Evolutionary conservation across 768 basidiomycete genomes (phyloP).

Genomic region (Mycena pura): DNA sequence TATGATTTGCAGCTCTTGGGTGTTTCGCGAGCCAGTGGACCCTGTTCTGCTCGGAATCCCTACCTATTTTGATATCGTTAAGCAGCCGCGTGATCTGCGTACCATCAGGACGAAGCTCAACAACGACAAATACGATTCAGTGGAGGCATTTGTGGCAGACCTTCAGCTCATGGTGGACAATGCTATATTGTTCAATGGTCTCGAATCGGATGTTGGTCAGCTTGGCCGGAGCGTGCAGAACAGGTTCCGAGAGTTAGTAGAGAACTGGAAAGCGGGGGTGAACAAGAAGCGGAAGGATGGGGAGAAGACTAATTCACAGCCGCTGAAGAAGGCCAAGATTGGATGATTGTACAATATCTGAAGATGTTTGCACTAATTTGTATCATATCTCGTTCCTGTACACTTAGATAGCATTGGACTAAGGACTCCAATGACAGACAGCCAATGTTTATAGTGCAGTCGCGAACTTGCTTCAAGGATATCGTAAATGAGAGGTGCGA

Average conservation of each 20-base stretch:
- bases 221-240: conserved; percentile 58
- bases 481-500: too few species aligned
- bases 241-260: conserved; percentile 61
- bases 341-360: conserved; percentile 44
- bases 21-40: conserved; percentile 90
- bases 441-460: too few species aligned
- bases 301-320: conserved; percentile 68
- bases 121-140: conserved; percentile 78
- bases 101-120: conserved; percentile 86
- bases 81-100: conserved; percentile 85
- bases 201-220: conserved; percentile 77
- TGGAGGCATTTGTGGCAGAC: conserved; percentile 85
- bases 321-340: conserved; percentile 71
- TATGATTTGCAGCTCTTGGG: conserved; percentile 60
- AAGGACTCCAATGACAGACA: too few species aligned
- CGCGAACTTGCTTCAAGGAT: too few species aligned
- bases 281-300: conserved; percentile 80
- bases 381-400: conserved; percentile 23
- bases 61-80: conserved; percentile 87
- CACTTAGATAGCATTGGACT: conserved; percentile 5
- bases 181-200: conserved; percentile 88
- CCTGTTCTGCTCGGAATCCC: conserved; percentile 84
- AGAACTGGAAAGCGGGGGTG: conserved; percentile 51
- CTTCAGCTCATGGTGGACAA: conserved; percentile 88
- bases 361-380: conserved; percentile 26